phyloP scores from a whole-genome alignment of 2,329 filamentous ascomycete genomes.

The Trichoderma atrobrunneum region DNA sequence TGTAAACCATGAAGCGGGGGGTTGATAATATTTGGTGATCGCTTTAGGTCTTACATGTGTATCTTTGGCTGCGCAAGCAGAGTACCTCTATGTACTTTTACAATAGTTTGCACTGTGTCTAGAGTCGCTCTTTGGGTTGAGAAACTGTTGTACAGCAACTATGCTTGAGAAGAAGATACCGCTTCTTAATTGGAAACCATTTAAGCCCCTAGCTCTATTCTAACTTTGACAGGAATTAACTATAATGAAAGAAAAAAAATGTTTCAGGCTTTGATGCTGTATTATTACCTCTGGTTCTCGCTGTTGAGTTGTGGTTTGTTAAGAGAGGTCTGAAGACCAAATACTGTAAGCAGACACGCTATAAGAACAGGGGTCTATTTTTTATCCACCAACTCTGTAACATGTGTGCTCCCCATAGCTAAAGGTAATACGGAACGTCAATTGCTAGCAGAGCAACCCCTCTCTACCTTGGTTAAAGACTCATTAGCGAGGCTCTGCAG shows the following conservation, averaged over 20 bases:
- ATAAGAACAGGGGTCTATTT: neutral
- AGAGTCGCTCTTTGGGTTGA: neutral
- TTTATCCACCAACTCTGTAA: neutral
- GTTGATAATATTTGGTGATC: neutral
- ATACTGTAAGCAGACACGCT: neutral
- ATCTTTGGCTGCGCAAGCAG: neutral
- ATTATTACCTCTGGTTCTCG: neutral
- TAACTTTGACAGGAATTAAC: neutral
- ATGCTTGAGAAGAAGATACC: neutral
- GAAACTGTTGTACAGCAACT: neutral
- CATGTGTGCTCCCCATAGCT: neutral
- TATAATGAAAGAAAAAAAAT: neutral
- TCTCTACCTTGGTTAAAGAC: neutral
- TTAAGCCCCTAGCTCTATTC: neutral
- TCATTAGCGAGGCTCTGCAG: neutral
- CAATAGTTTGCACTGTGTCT: neutral
- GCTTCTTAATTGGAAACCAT: neutral
- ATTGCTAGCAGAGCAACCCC: neutral
- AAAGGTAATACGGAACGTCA: too few relatives aligned
- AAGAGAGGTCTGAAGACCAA: neutral
- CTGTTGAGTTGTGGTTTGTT: neutral
- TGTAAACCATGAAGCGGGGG: neutral
- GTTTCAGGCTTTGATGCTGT: neutral
- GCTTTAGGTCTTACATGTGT: neutral
- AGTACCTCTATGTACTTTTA: neutral